Evolutionary conservation across 768 basidiomycete genomes (phyloP).

Genomic region (Russula virescens): DNA sequence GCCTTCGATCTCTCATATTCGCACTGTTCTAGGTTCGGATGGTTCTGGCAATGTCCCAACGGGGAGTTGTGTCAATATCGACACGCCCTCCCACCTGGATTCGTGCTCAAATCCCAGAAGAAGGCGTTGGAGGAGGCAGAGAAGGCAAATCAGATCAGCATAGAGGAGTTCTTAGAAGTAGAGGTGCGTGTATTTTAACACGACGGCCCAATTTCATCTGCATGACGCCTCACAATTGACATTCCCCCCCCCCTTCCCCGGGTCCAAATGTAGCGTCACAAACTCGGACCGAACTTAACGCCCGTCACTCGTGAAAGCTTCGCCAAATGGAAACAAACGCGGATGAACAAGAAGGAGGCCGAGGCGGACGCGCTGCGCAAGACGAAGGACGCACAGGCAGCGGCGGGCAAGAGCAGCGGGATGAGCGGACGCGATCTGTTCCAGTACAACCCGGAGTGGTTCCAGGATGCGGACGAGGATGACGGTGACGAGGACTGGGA

Average conservation of each 20-base stretch:
- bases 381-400: conserved; percentile 72
- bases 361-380: conserved; percentile 77
- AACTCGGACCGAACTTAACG: conserved; percentile 83
- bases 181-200: conserved; percentile 59
- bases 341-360: conserved; percentile 92
- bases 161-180: conserved; percentile 97
- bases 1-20: too few relatives aligned
- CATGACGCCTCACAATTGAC: background rate
- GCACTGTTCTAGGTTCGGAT: conserved; percentile 55
- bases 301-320: conserved; percentile 92
- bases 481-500: conserved; percentile 43
- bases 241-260: background rate
- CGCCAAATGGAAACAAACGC: conserved; percentile 90
- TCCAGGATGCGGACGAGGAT: conserved; percentile 64
- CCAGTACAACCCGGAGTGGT: conserved; percentile 95
- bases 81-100: conserved; percentile 93
- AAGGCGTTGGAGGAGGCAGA: conserved; percentile 90
- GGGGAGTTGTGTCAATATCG: conserved; percentile 88
- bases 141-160: conserved; percentile 79
- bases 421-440: conserved; percentile 98
- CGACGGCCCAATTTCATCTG: background rate
- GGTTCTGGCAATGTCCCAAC: conserved; percentile 96
- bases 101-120: conserved; percentile 89
- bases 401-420: conserved; percentile 85
- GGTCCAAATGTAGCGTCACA: conserved; percentile 67